These are phyloP conservation scores for Paramecium caudatum DNA, from an alignment of 73 alveolate genomes.

Conservation along the genomic window DNA sequence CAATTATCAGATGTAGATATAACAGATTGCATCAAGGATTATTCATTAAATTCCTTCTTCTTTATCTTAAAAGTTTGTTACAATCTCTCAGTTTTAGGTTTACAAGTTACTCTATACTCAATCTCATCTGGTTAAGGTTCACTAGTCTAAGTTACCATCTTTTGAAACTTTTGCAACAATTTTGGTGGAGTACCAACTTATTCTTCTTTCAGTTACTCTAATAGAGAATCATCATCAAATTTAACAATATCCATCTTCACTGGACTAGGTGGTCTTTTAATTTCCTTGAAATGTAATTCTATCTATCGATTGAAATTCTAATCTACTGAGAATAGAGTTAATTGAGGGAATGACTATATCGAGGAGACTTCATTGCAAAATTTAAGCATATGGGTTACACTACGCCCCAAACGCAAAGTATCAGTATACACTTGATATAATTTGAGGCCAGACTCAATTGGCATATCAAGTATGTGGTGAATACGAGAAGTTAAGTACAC, in stretches of 20 bases:
- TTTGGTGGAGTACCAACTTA: background rate
- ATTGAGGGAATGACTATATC: background rate
- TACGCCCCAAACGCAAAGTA: constrained; percentile 2
- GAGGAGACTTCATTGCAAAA: constrained; percentile 32
- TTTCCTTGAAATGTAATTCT: constrained; percentile 44
- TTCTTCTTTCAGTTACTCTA: constrained; percentile 26
- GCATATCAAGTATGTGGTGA: background rate
- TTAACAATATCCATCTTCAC: constrained; percentile 2
- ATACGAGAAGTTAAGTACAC: background rate
- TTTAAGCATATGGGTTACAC: constrained; percentile 24
- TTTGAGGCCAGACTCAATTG: background rate
- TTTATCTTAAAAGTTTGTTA: background rate
- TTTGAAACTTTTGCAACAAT: constrained; percentile 31
- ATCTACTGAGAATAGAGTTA: background rate
- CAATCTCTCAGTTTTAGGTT: constrained; percentile 28
- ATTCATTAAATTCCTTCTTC: background rate
- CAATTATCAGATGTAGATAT: constrained; percentile 65
- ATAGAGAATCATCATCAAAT: constrained; percentile 51
- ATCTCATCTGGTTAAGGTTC: constrained; percentile 66
- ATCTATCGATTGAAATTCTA: constrained; percentile 26
- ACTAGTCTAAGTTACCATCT: background rate
- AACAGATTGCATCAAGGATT: constrained; percentile 33
- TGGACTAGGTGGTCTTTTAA: constrained; percentile 3
- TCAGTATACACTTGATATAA: constrained; percentile 65
- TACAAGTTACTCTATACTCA: background rate